A percentile compares a stretch with the other conserved stretches of the same genome.
These are phyloP conservation scores for Medicago ruthenica DNA, from an alignment of 306 rosid genomes.

Conservation along the genomic window DNA sequence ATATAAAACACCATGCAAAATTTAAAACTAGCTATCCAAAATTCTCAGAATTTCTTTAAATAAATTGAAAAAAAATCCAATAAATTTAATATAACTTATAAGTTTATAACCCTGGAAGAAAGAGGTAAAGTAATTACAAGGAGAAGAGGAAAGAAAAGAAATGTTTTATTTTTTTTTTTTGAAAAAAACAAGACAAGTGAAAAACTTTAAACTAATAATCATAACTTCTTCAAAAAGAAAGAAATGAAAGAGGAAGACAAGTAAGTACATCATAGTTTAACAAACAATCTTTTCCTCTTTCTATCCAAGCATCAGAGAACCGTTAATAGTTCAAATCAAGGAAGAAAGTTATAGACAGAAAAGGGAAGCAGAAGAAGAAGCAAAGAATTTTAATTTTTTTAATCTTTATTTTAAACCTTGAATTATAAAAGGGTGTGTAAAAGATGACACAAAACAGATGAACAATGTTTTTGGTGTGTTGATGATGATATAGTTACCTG, in stretches of 20 bases:
- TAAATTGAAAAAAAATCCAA: no score
- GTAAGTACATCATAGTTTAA: constrained; percentile 23
- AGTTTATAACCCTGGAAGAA: background rate
- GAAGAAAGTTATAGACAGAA: constrained; percentile 48
- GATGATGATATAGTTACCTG: constrained; percentile 55
- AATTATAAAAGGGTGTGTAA: background rate
- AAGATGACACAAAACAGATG: background rate
- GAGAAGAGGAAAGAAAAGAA: no score
- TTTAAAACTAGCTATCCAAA: background rate
- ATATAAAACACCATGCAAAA: background rate
- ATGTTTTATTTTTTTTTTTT: no score
- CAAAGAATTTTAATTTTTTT: background rate
- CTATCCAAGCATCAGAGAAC: constrained; percentile 54
- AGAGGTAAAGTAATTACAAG: background rate
- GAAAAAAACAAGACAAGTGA: background rate
- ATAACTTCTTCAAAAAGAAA: constrained; percentile 9
- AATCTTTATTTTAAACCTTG: no score
- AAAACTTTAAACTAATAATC: background rate
- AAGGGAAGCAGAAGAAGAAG: constrained; percentile 42
- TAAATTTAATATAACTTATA: no score
- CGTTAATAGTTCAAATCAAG: constrained; percentile 60
- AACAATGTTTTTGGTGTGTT: background rate
- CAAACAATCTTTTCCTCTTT: constrained; percentile 48
- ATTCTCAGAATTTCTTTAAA: background rate
- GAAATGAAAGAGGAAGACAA: background rate